Base-by-base conservation (phyloP, 2,329 filamentous ascomycete species). In the Pseudonectria foliicola region DNA sequence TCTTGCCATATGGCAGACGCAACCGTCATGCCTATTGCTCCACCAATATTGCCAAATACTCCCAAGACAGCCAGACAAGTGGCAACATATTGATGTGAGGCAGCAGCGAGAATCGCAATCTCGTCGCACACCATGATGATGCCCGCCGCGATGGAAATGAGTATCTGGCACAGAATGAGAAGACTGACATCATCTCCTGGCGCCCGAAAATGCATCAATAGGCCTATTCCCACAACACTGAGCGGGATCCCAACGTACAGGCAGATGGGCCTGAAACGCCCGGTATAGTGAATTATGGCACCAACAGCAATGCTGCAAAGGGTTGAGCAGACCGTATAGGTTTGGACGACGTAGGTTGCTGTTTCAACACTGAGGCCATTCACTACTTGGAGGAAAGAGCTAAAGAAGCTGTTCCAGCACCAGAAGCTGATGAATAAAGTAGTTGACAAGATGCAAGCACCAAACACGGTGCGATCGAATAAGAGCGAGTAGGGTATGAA, bases 401-500 rank as follows among this genome's bases (percentile, higher is more conserved):
- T 58, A 37, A 68, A 68, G 54, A 71, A 75, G 25, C 60, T 60
- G 45, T 68, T 65, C 66, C 68, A 69, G 40, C 55, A 52, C 43
- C 64, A 70, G 48, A 64, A 71, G 39, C 58, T 61, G 33, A 66
- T 53, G 45, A 68, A 70, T 11, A 66, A 48, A 23, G 57, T 53
- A 5, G 47, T 49, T 0, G 58, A 48, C 3, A 70, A 52, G 31
- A 60, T 32, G 42, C 66, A 71, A 10, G 70, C 62, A 3, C 70
- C 70, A 10, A 70, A 44, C 25, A 73, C 62, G 7, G 69, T 74
- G 18, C 63, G 65, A 42, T 71, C 62, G 35, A 37, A 3, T 11
- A 59, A 57, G 45, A 77, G 60, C 34, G 78, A 56, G 28, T 60
- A 73, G 0, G 69, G 73, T 12, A 83, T 64, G 51, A 82, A 73